A percentile compares a stretch with the other conserved stretches of the same genome.
Evolutionary conservation across 108 stramenopile species (phyloP).

Genomic region (Discostella pseudostelligera): DNA sequence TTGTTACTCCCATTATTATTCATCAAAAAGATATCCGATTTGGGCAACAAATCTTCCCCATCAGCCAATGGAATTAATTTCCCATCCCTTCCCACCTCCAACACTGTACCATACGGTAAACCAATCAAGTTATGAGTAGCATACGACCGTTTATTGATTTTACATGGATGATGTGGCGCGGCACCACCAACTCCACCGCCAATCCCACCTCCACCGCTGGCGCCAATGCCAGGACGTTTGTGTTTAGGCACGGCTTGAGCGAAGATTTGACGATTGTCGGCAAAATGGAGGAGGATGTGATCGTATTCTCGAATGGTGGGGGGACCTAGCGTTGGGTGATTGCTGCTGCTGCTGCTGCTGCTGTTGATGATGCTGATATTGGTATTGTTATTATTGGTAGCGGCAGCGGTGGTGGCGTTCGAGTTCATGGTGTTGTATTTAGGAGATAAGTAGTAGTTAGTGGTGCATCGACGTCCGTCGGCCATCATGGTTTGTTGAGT

Average conservation of each 20-base stretch:
- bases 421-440: no score
- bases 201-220: neutral
- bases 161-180: constrained; percentile 52
- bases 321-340: no score
- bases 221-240: neutral
- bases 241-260: constrained; percentile 50
- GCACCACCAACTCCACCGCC: neutral
- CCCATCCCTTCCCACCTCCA: constrained; percentile 54
- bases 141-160: constrained; percentile 78
- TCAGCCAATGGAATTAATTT: constrained; percentile 57
- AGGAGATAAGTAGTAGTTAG: no score
- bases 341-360: neutral
- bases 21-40: neutral
- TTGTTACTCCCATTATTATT: neutral
- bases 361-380: neutral
- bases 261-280: constrained; percentile 71
- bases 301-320: constrained; percentile 59
- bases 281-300: constrained; percentile 67
- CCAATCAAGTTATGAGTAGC: constrained; percentile 65
- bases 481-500: no score
- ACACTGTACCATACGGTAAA: constrained; percentile 77
- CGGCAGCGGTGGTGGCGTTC: neutral
- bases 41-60: constrained; percentile 65
- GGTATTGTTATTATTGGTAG: neutral
- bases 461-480: no score